Evolutionary conservation across 345 rosid species (phyloP).

Genomic region (Populus euphratica): DNA sequence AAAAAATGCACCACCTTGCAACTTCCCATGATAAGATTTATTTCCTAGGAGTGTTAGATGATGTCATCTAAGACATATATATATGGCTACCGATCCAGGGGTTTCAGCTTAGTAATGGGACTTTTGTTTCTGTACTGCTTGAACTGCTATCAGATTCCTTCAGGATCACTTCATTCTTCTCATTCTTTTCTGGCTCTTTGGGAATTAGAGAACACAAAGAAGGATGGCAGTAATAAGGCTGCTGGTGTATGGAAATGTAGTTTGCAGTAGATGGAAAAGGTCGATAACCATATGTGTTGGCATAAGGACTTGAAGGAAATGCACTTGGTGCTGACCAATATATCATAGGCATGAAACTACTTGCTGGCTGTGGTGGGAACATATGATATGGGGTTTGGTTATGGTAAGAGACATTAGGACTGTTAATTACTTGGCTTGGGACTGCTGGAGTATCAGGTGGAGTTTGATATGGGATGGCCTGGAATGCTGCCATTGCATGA

Average conservation of each 20-base stretch:
- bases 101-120: conserved; percentile 19
- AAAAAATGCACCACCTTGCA: not conserved
- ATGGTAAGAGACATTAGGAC: conserved; percentile 22
- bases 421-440: conserved; percentile 13
- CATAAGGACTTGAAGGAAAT: conserved; percentile 35
- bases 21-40: not conserved
- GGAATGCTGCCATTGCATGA: conserved; percentile 30
- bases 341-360: conserved; percentile 48
- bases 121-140: conserved; percentile 32
- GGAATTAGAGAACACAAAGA: conserved; percentile 16
- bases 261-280: conserved; percentile 31
- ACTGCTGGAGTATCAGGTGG: conserved; percentile 1
- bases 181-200: conserved; percentile 10
- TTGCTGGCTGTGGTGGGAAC: conserved; percentile 35
- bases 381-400: conserved; percentile 29
- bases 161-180: conserved; percentile 17
- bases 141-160: conserved; percentile 39
- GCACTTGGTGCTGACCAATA: conserved; percentile 46
- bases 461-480: conserved; percentile 24
- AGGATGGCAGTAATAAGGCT: conserved; percentile 29
- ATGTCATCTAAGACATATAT: conserved; percentile 8
- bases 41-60: not conserved
- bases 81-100: not conserved
- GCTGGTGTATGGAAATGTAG: conserved; percentile 32
- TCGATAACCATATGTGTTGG: conserved; percentile 28